These are phyloP conservation scores for Populus alba DNA, from an alignment of 345 rosid genomes.

Conservation along the genomic window DNA sequence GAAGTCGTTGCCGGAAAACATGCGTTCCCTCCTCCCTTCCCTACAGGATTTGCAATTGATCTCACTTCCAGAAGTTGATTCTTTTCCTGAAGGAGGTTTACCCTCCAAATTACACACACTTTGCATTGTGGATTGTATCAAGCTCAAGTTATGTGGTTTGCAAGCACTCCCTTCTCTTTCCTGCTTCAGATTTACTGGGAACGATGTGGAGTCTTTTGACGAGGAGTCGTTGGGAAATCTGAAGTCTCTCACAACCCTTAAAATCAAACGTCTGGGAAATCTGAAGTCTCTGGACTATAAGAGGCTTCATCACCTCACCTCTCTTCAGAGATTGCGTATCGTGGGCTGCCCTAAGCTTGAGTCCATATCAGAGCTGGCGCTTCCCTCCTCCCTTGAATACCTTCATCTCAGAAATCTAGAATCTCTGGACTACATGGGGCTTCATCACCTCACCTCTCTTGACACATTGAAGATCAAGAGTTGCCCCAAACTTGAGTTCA, in stretches of 20 bases:
- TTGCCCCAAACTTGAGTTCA: background rate
- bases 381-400: background rate
- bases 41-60: slow-evolving; percentile 4
- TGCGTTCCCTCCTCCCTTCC: slow-evolving; percentile 7
- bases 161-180: slow-evolving; percentile 9
- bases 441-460: background rate
- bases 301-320: background rate
- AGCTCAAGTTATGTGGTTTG: slow-evolving; percentile 7
- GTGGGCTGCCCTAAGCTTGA: background rate
- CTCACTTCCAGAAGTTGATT: slow-evolving; percentile 8
- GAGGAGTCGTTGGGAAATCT: slow-evolving; percentile 2
- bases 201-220: slow-evolving; percentile 9
- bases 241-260: background rate
- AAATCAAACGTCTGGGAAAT: background rate
- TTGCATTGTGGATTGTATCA: background rate
- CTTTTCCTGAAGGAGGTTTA: slow-evolving; percentile 3
- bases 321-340: background rate
- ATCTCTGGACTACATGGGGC: background rate
- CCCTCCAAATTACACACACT: slow-evolving; percentile 6
- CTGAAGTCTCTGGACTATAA: background rate
- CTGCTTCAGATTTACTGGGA: background rate
- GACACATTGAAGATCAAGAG: background rate
- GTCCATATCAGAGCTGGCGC: background rate
- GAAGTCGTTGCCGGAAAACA: slow-evolving; percentile 7
- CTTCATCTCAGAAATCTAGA: background rate